A percentile compares a stretch with the other conserved stretches of the same genome.
phyloP scores from a whole-genome alignment of 1,284 basidiomycete species.

The Porodaedalea pini region DNA sequence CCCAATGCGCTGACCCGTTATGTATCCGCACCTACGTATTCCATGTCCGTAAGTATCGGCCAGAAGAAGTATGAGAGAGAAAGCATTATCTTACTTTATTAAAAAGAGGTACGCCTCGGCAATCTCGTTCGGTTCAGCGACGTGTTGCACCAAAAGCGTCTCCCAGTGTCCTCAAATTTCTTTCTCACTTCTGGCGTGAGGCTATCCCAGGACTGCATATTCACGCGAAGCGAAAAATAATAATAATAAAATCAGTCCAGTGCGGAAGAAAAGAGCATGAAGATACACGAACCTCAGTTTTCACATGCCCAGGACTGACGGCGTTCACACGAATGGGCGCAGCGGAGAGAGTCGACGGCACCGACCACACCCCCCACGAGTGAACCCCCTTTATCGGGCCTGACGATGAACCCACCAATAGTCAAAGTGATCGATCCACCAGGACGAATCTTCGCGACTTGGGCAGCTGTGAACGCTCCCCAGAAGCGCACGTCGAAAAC shows the following conservation, averaged over 20 bases:
- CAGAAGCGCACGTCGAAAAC: conserved; percentile 25
- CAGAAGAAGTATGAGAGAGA: too few species aligned
- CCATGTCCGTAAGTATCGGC: too few species aligned
- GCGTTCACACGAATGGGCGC: conserved; percentile 24
- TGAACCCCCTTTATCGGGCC: conserved; percentile 20
- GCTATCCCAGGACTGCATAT: conserved; percentile 24
- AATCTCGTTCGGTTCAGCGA: conserved; percentile 23
- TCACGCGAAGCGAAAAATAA: neutral
- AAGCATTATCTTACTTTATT: conserved; percentile 27
- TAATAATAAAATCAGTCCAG: too few species aligned
- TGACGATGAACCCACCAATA: conserved; percentile 19
- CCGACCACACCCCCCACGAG: conserved; percentile 23
- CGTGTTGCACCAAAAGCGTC: conserved; percentile 20
- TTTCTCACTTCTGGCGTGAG: conserved; percentile 10
- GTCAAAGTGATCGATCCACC: conserved; percentile 23
- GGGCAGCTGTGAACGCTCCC: conserved; percentile 22
- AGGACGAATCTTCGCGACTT: conserved; percentile 20
- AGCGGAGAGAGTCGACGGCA: conserved; percentile 22
- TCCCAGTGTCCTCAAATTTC: conserved; percentile 14
- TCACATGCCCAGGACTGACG: conserved; percentile 23
- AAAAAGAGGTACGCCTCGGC: conserved; percentile 26
- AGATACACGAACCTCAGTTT: conserved; percentile 12
- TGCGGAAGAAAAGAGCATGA: too few species aligned
- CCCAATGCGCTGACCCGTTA: too few species aligned
- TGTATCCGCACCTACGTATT: too few species aligned